These are phyloP conservation scores for Coelastrella sp. DNA, from an alignment of 139 green algal species.

Conservation along the genomic window DNA sequence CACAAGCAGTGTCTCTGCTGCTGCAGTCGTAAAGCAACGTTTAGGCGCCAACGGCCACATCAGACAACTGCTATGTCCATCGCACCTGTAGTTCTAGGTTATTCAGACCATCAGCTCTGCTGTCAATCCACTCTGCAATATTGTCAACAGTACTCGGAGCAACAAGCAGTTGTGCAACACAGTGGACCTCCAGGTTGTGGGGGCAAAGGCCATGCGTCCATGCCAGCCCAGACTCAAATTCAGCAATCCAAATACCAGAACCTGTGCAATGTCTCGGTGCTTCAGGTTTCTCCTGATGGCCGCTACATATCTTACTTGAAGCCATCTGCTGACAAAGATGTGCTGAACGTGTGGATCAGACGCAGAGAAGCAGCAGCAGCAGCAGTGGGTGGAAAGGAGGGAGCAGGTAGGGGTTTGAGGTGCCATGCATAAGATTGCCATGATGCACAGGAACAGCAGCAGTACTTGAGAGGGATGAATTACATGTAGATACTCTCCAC, in stretches of 20 bases:
- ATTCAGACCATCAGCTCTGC: neutral
- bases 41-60: neutral
- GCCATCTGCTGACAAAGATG: conserved; percentile 22
- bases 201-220: too few species aligned
- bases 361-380: conserved; percentile 14
- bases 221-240: too few species aligned
- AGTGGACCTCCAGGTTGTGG: neutral
- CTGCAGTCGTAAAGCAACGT: neutral
- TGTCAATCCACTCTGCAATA: neutral
- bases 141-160: too few species aligned
- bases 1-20: neutral
- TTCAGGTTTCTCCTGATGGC: conserved; percentile 33
- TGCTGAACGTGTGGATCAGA: conserved; percentile 30
- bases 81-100: neutral
- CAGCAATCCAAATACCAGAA: neutral
- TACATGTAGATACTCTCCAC: too few species aligned
- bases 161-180: too few species aligned
- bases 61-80: neutral
- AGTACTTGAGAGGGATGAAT: too few species aligned
- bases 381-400: neutral
- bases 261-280: neutral
- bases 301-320: conserved; percentile 17
- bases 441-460: too few species aligned
- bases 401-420: neutral
- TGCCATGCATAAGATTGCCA: neutral